These are phyloP conservation scores for Rosa hybrid DNA, from an alignment of 331 rosid genomes.

Conservation along the genomic window DNA sequence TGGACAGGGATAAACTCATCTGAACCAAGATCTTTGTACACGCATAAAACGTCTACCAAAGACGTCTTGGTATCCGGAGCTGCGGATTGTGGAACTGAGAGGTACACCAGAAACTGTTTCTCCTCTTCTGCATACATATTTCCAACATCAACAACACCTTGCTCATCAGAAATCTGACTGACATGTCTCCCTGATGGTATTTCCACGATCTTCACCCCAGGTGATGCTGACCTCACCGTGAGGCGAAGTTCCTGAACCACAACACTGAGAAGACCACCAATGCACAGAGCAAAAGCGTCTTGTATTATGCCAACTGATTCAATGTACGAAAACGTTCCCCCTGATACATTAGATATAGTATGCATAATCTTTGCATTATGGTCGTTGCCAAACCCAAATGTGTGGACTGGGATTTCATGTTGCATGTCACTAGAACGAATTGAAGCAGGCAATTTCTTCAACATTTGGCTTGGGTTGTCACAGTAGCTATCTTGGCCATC, in stretches of 20 bases:
- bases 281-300: constrained; percentile 15
- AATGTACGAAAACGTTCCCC: constrained; percentile 14
- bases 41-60: neutral
- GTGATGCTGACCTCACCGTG: neutral
- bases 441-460: neutral
- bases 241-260: neutral
- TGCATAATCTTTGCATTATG: constrained; percentile 2
- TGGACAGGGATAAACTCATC: neutral
- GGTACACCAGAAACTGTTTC: neutral
- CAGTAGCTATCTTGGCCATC: constrained; percentile 2
- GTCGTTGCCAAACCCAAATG: constrained; percentile 11
- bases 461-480: neutral
- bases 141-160: constrained; percentile 9
- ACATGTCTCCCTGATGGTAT: constrained; percentile 5
- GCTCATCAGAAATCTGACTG: neutral
- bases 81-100: neutral
- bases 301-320: constrained; percentile 13
- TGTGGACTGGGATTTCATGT: constrained; percentile 2
- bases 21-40: neutral
- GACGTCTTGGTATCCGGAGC: neutral
- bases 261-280: constrained; percentile 24
- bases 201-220: neutral
- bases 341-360: neutral
- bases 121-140: constrained; percentile 7
- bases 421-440: neutral